Evolutionary conservation across 176 grass and related monocot genomes (phyloP).

Genomic region (Paspalum vaginatum): DNA sequence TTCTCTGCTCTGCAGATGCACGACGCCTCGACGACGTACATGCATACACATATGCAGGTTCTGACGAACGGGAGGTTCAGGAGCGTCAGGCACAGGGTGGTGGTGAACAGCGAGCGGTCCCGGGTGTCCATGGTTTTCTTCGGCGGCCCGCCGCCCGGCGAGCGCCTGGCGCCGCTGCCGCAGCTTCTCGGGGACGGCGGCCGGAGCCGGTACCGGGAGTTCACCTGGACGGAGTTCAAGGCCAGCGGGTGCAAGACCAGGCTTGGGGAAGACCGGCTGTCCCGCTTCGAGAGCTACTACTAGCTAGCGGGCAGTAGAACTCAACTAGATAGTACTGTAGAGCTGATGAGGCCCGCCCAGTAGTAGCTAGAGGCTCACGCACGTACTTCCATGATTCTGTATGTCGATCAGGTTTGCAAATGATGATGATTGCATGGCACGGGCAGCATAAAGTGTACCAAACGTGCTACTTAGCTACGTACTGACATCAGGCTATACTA

Average conservation of each 20-base stretch:
- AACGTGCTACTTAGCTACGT: too few relatives aligned
- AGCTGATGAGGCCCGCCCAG: too few relatives aligned
- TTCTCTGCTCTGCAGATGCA: too few relatives aligned
- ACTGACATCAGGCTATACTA: too few relatives aligned
- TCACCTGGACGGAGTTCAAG: constrained; percentile 98
- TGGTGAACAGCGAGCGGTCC: constrained; percentile 68
- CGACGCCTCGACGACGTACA: too few relatives aligned
- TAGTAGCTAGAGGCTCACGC: too few relatives aligned
- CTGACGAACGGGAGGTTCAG: constrained; percentile 94
- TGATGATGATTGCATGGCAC: too few relatives aligned
- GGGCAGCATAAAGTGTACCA: too few relatives aligned
- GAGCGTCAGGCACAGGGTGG: constrained; percentile 88
- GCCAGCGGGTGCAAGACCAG: constrained; percentile 48
- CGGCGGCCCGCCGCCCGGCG: constrained; percentile 57
- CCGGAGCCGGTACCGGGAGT: constrained; percentile 80
- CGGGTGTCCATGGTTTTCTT: constrained; percentile 87
- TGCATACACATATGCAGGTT: constrained; percentile 46
- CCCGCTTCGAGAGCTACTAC: constrained; percentile 62
- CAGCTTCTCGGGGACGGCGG: constrained; percentile 57
- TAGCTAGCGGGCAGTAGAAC: background rate
- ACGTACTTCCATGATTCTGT: too few relatives aligned
- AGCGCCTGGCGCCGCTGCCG: constrained; percentile 67
- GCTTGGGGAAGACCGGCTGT: constrained; percentile 73
- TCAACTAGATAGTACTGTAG: too few relatives aligned
- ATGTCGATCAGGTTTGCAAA: too few relatives aligned